Base-by-base conservation (phyloP, 371 early-diverging fungal species). In the Caulochytrium protostelioides region DNA sequence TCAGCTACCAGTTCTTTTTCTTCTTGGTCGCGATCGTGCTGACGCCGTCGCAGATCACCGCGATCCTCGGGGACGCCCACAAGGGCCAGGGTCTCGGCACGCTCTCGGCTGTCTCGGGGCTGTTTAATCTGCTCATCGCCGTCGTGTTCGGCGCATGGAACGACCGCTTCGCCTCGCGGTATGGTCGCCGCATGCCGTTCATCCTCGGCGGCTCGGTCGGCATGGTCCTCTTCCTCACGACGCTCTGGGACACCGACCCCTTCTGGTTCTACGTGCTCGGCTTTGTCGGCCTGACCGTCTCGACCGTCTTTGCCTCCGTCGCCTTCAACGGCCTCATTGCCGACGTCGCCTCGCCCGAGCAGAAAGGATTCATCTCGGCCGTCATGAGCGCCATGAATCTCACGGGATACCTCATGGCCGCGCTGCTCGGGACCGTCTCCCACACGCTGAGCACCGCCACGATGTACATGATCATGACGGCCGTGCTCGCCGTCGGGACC, bases 281-380 rank as follows among this genome's bases (percentile, higher is more conserved):
- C 14, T 57, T 49, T 25, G 16, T 44, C 8, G 2, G 28, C n/a
- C 25, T 54, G 28, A 53, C 46, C 8, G 21, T 41, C 6, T 15
- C 34, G 6, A 38, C 50, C 3, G 44, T 49, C 3, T 29, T 51
- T 13, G 38, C 47, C 2, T 43, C 46, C 12, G 52, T 53, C 12
- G 54, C 58, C 1, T 57, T 49, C 41, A 52, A 52, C 24, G 58
- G 51, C 3, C 42, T 57, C 2, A 22, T 57, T 2, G 47, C 54
- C 6, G 38, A 30, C 21, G 43, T 49, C 6, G 43, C 56, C 5
- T 48, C 49, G 1, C 37, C 34, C 9, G 52, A 44, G 16, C 52
- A 53, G 30, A 53, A 51, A 22, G 54, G 43, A 1, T 34, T 25
- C 17, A 44, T 54, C 18, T 43, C 44, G 6, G 46, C 52, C 10